A percentile compares a stretch with the other conserved stretches of the same genome.
These are phyloP conservation scores for Canariomyces notabilis DNA, from an alignment of 2,329 filamentous ascomycete species.

Conservation along the genomic window DNA sequence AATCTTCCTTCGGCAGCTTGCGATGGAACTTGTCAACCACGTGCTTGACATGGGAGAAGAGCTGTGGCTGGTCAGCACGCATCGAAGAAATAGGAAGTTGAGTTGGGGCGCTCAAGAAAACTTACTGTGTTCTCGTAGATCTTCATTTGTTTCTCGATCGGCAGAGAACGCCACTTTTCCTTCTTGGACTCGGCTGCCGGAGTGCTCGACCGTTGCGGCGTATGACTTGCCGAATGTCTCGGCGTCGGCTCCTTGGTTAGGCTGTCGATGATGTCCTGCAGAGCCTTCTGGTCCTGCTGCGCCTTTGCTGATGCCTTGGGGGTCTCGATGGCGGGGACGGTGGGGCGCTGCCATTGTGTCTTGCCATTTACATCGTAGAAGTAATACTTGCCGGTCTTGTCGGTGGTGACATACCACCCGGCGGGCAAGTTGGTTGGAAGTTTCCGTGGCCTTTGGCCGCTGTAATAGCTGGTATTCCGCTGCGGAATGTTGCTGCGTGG, in stretches of 20 bases:
- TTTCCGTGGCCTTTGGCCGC: constrained; percentile 45
- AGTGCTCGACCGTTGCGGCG: constrained; percentile 56
- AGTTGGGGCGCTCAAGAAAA: constrained; percentile 14
- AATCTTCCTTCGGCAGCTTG: constrained; percentile 75
- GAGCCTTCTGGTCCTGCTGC: constrained; percentile 60
- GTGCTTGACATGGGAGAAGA: constrained; percentile 79
- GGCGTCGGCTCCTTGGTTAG: constrained; percentile 67
- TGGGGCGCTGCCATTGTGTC: constrained; percentile 79
- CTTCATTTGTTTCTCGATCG: constrained; percentile 86
- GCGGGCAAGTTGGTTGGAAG: constrained; percentile 58
- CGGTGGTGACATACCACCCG: constrained; percentile 81
- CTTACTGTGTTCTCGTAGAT: constrained; percentile 89
- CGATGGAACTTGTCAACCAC: constrained; percentile 83
- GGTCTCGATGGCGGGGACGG: constrained; percentile 59
- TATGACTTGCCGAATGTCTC: constrained; percentile 52
- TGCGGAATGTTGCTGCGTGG: constrained; percentile 57
- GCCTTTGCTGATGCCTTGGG: constrained; percentile 61
- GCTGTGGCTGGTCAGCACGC: constrained; percentile 41
- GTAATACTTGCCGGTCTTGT: constrained; percentile 68
- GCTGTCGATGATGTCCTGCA: constrained; percentile 81
- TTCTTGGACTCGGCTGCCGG: constrained; percentile 54
- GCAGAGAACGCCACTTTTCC: constrained; percentile 66
- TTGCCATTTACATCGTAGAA: constrained; percentile 77
- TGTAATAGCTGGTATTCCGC: constrained; percentile 47
- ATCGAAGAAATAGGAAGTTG: background rate